Percentiles rank a stretch among this genome's conserved stretches.
Evolutionary conservation across 352 stramenopile genomes (phyloP).

Genomic region (Phytophthora megakarya): DNA sequence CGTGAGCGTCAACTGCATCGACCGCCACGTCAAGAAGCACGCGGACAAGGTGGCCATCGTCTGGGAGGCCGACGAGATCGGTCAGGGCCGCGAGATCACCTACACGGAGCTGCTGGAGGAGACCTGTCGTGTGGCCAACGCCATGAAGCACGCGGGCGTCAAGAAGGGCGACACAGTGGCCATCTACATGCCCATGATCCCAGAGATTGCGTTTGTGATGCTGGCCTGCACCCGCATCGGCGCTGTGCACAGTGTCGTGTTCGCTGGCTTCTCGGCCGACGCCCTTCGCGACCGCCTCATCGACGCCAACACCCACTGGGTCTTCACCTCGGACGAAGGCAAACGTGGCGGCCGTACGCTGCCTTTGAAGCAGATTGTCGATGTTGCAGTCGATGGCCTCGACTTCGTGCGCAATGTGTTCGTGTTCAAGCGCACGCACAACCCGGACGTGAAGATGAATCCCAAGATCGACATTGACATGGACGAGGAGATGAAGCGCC

Average conservation of each 20-base stretch:
- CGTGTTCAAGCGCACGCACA: slow-evolving; percentile 92
- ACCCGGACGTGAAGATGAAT: slow-evolving; percentile 75
- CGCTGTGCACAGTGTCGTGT: slow-evolving; percentile 97
- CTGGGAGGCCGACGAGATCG: slow-evolving; percentile 97
- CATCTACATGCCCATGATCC: slow-evolving; percentile 99
- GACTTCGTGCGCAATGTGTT: slow-evolving; percentile 94
- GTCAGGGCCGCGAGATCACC: slow-evolving; percentile 66
- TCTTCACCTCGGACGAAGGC: slow-evolving; percentile 95
- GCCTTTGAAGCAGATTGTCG: slow-evolving; percentile 95
- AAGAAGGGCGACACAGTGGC: slow-evolving; percentile 95
- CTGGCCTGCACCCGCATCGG: slow-evolving; percentile 97
- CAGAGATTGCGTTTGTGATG: slow-evolving; percentile 98
- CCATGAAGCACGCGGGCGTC: slow-evolving; percentile 91
- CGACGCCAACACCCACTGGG: slow-evolving; percentile 87
- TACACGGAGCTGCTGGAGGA: slow-evolving; percentile 56
- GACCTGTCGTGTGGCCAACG: slow-evolving; percentile 94
- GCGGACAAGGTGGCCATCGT: slow-evolving; percentile 95
- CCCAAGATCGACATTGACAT: slow-evolving; percentile 93
- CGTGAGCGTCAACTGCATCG: slow-evolving; percentile 94
- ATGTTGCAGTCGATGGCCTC: slow-evolving; percentile 90
- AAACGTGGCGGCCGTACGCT: slow-evolving; percentile 93
- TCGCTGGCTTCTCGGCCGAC: slow-evolving; percentile 96
- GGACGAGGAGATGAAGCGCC: slow-evolving; percentile 86
- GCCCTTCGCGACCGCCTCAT: slow-evolving; percentile 95
- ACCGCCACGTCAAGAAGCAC: slow-evolving; percentile 88